Percentiles rank a stretch among this genome's conserved stretches.
Conservation (phyloP, 768 basidiomycete species). For the Sutorius australiensis region DNA sequence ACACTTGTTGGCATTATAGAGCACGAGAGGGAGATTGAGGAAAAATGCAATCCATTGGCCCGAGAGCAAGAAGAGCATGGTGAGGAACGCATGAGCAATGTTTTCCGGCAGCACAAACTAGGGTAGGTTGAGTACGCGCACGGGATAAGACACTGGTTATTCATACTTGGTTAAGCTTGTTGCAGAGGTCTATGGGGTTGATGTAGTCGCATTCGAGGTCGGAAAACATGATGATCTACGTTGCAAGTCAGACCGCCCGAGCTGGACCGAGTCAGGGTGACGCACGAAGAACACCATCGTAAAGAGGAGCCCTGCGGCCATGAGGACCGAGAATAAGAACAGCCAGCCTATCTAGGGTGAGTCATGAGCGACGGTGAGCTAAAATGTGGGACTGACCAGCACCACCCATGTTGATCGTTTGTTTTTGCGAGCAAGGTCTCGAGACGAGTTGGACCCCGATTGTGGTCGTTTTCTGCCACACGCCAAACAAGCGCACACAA, state of each 20-base stretch:
- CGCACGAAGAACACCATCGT: conserved; percentile 99
- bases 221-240: conserved; percentile 99
- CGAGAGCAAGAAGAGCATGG: conserved; percentile 84
- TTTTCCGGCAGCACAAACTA: conserved; percentile 98
- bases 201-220: conserved; percentile 99
- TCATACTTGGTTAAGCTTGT: conserved; percentile 92
- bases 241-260: neutral
- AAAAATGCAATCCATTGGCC: conserved; percentile 95
- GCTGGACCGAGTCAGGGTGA: conserved; percentile 18
- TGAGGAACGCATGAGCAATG: conserved; percentile 88
- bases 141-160: neutral
- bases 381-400: conserved; percentile 34
- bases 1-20: conserved; percentile 93
- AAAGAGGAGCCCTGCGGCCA: conserved; percentile 93
- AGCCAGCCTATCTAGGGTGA: conserved; percentile 73
- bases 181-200: conserved; percentile 99
- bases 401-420: conserved; percentile 35
- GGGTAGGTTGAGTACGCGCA: neutral
- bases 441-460: neutral
- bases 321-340: conserved; percentile 93
- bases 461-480: conserved; percentile 25
- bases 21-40: conserved; percentile 83
- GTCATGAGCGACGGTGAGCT: neutral
- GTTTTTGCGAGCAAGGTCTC: too few species aligned
- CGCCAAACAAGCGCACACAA: conserved; percentile 28